Evolutionary conservation across 2,329 filamentous ascomycete species (phyloP), one percentile per base, ranked within the genome.

Genomic region (Trichoderma pleuroti): DNA sequence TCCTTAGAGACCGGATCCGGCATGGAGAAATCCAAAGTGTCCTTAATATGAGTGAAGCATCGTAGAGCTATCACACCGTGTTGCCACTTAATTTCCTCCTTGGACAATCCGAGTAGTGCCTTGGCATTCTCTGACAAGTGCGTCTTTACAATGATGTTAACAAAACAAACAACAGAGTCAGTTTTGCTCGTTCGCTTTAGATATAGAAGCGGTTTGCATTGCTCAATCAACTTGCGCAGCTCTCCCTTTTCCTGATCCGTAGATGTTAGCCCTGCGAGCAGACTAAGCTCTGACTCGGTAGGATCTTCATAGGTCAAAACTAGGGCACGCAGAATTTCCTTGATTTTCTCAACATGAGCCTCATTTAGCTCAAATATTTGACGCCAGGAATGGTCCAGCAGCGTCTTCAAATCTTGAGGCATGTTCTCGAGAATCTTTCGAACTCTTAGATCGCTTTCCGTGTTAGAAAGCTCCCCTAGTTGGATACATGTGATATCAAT

Each of bases 401-500:
- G 76, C 0, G 76, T 76, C 11, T 77, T 77, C 0, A 83, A 72
- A 56, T 82, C 80, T 66, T 83, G 80, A 0, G 82, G 82, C 56
- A 82, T 78, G 1, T 75, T 78, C 57, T 83, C 82, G 3, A 83
- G 75, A 9, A 81, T 73, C 10, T 77, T 77, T 9, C 82, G 80
- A 36, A 83, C 81, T 57, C 76, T 77, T 2, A 83, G 74, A 18
- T 83, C 81, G n/a, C 77, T 80, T 16, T 80, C 76, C 2, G 77
- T 76, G 9, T 78, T 76, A 2, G 81, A 79, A 4, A 83, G 75
- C 21, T 81, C 80, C n/a, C 80, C 76, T 1, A 83, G 78, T 26
- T 82, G 81, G 63, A 82, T 78, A 36, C 79, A 82, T 1, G 81
- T 81, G 4, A 83, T 82, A 30, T 83, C 81, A 32, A 83, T 82